Conservation (phyloP, 331 rosid genomes). For the Pyracantha coccinea region DNA sequence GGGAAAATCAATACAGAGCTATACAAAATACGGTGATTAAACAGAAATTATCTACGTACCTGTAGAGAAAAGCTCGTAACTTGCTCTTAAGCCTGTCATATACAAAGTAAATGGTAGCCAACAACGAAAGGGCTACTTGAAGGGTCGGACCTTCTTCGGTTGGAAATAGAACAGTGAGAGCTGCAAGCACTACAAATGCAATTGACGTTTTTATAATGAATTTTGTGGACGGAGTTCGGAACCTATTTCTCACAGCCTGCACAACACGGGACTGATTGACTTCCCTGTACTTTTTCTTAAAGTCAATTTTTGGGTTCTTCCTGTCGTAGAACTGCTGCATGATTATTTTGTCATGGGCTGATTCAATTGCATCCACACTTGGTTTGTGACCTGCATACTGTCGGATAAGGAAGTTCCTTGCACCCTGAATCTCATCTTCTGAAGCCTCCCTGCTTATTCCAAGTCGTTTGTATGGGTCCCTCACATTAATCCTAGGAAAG, state of each 20-base stretch:
- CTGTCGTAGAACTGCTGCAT: slow-evolving; percentile 75
- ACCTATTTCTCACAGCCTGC: slow-evolving; percentile 72
- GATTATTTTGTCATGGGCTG: slow-evolving; percentile 90
- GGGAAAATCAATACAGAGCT: neutral
- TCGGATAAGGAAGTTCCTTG: slow-evolving; percentile 85
- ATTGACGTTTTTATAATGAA: slow-evolving; percentile 71
- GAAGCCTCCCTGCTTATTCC: slow-evolving; percentile 95
- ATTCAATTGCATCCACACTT: slow-evolving; percentile 88
- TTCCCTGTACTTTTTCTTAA: slow-evolving; percentile 71
- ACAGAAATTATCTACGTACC: slow-evolving; percentile 42
- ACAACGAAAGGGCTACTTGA: slow-evolving; percentile 82
- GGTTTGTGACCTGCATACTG: slow-evolving; percentile 83
- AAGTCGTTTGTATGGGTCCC: slow-evolving; percentile 91
- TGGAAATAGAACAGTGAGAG: slow-evolving; percentile 72
- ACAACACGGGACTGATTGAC: slow-evolving; percentile 67
- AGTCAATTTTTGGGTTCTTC: slow-evolving; percentile 77
- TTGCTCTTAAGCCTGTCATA: slow-evolving; percentile 79
- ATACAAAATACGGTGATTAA: neutral
- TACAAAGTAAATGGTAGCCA: slow-evolving; percentile 76
- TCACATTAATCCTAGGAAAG: slow-evolving; percentile 87
- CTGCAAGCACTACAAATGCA: slow-evolving; percentile 62
- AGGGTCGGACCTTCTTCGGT: slow-evolving; percentile 98
- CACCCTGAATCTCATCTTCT: slow-evolving; percentile 91
- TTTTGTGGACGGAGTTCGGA: slow-evolving; percentile 67
- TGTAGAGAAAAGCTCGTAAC: slow-evolving; percentile 61